phyloP scores from a whole-genome alignment of 306 rosid species.

The Crotalaria pallida region DNA sequence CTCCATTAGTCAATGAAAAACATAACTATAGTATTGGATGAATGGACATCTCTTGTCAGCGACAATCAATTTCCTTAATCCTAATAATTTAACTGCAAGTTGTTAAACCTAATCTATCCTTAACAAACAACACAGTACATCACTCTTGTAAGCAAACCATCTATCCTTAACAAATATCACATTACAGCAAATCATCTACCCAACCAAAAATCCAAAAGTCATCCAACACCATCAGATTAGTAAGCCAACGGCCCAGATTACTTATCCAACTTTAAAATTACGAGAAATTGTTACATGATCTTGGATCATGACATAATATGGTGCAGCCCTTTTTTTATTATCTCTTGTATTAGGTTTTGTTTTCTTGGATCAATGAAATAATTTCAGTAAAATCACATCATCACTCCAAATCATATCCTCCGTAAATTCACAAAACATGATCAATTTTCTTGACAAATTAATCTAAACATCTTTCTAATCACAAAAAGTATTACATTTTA shows the following conservation, averaged over 20 bases:
- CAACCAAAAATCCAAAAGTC: neutral
- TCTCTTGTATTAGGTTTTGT: too few relatives aligned
- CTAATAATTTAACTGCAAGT: conserved; percentile 15
- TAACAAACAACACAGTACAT: neutral
- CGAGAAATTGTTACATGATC: too few relatives aligned
- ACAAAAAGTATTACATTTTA: too few relatives aligned
- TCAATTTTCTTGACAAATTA: too few relatives aligned
- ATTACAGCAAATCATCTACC: conserved; percentile 20
- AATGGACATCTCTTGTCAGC: too few relatives aligned
- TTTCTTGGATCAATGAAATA: too few relatives aligned
- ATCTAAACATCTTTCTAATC: too few relatives aligned
- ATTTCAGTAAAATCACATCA: neutral
- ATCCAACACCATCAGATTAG: neutral
- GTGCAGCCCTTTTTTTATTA: too few relatives aligned
- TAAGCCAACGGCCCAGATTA: conserved; percentile 13
- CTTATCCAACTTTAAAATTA: neutral
- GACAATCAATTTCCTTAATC: conserved; percentile 3
- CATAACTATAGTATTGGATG: too few relatives aligned
- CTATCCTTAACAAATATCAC: neutral
- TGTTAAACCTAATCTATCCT: conserved; percentile 37
- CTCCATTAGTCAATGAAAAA: neutral
- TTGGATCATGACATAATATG: too few relatives aligned
- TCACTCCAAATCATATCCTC: neutral
- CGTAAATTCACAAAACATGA: conserved; percentile 22
- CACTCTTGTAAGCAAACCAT: conserved; percentile 30